These are phyloP conservation scores for Ceratocystis cubensis DNA, from an alignment of 2,329 filamentous ascomycete genomes.

Conservation along the genomic window DNA sequence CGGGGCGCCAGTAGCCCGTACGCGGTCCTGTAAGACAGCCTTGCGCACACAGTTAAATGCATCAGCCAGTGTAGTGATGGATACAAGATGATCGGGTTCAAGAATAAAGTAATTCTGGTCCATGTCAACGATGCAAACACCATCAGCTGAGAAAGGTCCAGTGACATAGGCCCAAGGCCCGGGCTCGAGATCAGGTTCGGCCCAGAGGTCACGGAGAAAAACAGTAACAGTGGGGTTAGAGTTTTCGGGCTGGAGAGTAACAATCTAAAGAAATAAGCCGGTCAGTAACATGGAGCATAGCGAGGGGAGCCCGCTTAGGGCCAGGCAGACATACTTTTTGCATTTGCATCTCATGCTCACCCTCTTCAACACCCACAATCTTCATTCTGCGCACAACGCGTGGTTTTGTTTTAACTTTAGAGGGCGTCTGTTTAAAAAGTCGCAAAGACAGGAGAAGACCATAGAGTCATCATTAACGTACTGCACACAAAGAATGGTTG, in stretches of 20 bases:
- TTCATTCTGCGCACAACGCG: constrained; percentile 20
- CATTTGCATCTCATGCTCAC: constrained; percentile 8
- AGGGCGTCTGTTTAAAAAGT: constrained; percentile 13
- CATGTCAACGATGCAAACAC: constrained; percentile 74
- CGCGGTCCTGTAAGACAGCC: constrained; percentile 84
- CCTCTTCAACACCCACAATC: constrained; percentile 14
- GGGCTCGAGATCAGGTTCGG: constrained; percentile 60
- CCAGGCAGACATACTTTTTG: constrained; percentile 15
- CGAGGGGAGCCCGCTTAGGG: background rate
- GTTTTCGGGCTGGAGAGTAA: constrained; percentile 70
- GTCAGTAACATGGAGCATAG: background rate
- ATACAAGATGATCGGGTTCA: constrained; percentile 90
- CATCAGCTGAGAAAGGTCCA: constrained; percentile 54
- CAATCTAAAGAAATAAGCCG: constrained; percentile 39
- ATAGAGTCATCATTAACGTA: constrained; percentile 20
- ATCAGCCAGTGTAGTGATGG: constrained; percentile 89
- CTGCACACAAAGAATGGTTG: background rate
- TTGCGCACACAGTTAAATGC: constrained; percentile 85
- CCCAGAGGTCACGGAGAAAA: constrained; percentile 74
- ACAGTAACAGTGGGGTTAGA: constrained; percentile 54
- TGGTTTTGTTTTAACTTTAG: constrained; percentile 5
- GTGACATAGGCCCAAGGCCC: constrained; percentile 79
- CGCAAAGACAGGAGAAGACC: background rate
- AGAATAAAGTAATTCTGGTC: constrained; percentile 72
- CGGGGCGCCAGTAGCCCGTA: constrained; percentile 77